phyloP scores from a whole-genome alignment of 345 rosid genomes.

The Populus pruinosa region DNA sequence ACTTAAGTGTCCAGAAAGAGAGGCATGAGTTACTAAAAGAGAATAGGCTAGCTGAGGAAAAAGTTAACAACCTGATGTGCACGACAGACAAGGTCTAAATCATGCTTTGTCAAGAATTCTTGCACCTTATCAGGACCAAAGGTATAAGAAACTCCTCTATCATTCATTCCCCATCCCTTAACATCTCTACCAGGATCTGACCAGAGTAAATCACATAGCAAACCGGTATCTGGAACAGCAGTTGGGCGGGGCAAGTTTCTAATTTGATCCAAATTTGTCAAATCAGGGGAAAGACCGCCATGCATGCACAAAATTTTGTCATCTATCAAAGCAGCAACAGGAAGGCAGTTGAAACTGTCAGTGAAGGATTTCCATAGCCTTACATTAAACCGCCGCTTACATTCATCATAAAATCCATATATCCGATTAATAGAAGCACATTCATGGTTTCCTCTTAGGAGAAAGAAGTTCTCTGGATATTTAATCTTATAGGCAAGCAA shows the following conservation, averaged over 20 bases:
- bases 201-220: constrained; percentile 88
- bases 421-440: constrained; percentile 87
- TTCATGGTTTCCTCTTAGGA: constrained; percentile 77
- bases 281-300: constrained; percentile 92
- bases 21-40: not conserved
- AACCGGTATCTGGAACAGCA: constrained; percentile 64
- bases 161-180: constrained; percentile 85
- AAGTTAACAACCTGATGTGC: constrained; percentile 70
- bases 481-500: constrained; percentile 34
- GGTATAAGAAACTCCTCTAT: constrained; percentile 78
- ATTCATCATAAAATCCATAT: constrained; percentile 87
- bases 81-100: constrained; percentile 86
- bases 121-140: constrained; percentile 80
- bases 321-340: constrained; percentile 78
- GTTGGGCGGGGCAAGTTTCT: constrained; percentile 67
- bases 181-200: constrained; percentile 83
- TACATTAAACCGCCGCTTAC: constrained; percentile 84
- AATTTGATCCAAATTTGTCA: constrained; percentile 65
- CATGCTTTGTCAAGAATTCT: constrained; percentile 67
- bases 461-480: constrained; percentile 82
- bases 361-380: constrained; percentile 83
- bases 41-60: not conserved
- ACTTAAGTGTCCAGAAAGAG: constrained; percentile 7
- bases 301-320: constrained; percentile 92
- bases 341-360: constrained; percentile 82